Conservation (phyloP, 345 rosid species). For the Firmiana major region DNA sequence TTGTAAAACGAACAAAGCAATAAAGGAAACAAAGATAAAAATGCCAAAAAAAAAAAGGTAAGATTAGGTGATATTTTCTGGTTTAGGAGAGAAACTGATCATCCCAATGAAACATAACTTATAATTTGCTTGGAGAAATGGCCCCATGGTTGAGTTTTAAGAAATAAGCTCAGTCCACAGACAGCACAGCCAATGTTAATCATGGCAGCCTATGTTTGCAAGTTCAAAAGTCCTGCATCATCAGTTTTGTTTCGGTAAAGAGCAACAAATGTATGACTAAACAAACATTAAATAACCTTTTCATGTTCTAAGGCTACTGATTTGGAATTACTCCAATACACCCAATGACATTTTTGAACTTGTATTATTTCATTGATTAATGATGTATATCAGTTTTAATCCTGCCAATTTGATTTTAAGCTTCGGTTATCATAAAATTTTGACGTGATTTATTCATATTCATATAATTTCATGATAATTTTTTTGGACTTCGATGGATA, state of each 20-base stretch:
- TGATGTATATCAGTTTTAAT: too few relatives aligned
- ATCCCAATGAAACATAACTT: background rate
- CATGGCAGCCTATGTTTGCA: constrained; percentile 18
- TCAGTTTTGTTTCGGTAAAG: constrained; percentile 2
- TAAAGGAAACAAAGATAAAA: background rate
- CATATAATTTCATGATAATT: too few relatives aligned
- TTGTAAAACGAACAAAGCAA: too few relatives aligned
- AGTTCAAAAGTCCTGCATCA: background rate
- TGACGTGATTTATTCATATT: too few relatives aligned
- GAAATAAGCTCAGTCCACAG: background rate
- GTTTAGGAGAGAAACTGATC: constrained; percentile 6
- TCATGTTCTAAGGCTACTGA: too few relatives aligned
- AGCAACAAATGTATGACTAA: background rate
- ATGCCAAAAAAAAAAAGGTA: background rate
- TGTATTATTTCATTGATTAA: too few relatives aligned
- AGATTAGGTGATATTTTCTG: background rate
- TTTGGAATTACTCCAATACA: too few relatives aligned
- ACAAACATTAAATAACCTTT: background rate
- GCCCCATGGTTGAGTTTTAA: constrained; percentile 14
- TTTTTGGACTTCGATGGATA: too few relatives aligned
- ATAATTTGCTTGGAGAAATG: constrained; percentile 23
- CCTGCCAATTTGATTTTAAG: too few relatives aligned
- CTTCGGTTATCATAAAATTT: too few relatives aligned
- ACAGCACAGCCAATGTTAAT: constrained; percentile 13
- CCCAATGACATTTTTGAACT: too few relatives aligned